A percentile compares a stretch with the other conserved stretches of the same genome.
Conservation (phyloP, 345 rosid genomes). For the Clausena lansium region DNA sequence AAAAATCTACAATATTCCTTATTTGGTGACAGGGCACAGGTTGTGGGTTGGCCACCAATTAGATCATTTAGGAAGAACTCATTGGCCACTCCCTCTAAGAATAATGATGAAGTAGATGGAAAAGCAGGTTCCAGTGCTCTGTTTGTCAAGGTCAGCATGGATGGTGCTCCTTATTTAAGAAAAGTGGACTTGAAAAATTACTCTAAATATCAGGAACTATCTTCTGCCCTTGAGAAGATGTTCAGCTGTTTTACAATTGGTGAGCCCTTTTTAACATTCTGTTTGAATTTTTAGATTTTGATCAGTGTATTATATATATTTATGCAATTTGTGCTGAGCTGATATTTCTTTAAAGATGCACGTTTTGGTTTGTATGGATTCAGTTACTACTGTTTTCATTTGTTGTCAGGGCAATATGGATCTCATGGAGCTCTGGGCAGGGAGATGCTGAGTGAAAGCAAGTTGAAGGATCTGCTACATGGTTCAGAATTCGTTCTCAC, state of each 20-base stretch:
- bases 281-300: neutral
- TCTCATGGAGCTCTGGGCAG: slow-evolving; percentile 43
- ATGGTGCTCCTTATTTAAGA: slow-evolving; percentile 75
- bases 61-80: slow-evolving; percentile 66
- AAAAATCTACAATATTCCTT: slow-evolving; percentile 5
- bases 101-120: slow-evolving; percentile 59
- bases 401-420: slow-evolving; percentile 52
- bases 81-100: slow-evolving; percentile 56
- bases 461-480: slow-evolving; percentile 52
- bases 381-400: slow-evolving; percentile 26
- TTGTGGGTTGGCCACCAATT: slow-evolving; percentile 84
- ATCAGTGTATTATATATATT: neutral
- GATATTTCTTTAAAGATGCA: slow-evolving; percentile 8
- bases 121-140: slow-evolving; percentile 55
- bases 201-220: slow-evolving; percentile 56
- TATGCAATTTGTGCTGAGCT: slow-evolving; percentile 10
- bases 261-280: slow-evolving; percentile 22
- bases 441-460: slow-evolving; percentile 55
- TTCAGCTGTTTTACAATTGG: slow-evolving; percentile 67
- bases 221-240: slow-evolving; percentile 77
- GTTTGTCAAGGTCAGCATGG: slow-evolving; percentile 76
- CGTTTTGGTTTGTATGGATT: slow-evolving; percentile 20
- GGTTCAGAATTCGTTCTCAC: slow-evolving; percentile 69
- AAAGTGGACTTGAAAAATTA: slow-evolving; percentile 64
- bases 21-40: slow-evolving; percentile 54